A percentile compares a stretch with the other conserved stretches of the same genome.
phyloP scores from a whole-genome alignment of 805 yeast species.

The Candida patagonica region DNA sequence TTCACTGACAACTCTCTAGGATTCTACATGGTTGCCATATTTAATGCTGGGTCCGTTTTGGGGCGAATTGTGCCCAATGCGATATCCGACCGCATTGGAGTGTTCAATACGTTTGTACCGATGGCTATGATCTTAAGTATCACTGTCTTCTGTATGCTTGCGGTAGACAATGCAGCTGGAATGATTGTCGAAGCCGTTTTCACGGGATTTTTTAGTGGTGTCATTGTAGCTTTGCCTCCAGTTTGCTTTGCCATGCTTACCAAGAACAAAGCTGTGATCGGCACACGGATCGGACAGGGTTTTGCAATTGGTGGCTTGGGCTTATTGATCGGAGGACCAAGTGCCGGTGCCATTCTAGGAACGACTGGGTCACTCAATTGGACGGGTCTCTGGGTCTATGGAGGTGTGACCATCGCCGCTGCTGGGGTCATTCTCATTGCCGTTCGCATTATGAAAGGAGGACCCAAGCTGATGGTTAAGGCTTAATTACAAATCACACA shows the following conservation, averaged over 20 bases:
- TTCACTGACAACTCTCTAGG: slow-evolving; percentile 14
- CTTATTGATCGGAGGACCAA: slow-evolving; percentile 23
- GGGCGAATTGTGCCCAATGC: slow-evolving; percentile 45
- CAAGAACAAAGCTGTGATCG: slow-evolving; percentile 34
- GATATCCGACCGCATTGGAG: slow-evolving; percentile 40
- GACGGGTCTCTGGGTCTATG: no score
- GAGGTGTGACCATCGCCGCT: no score
- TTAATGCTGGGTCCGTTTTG: slow-evolving; percentile 33
- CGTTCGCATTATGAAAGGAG: no score
- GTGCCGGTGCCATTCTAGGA: slow-evolving; percentile 25
- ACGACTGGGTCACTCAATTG: no score
- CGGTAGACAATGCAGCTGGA: slow-evolving; percentile 24
- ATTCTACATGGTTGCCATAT: slow-evolving; percentile 26
- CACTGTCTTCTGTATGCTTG: slow-evolving; percentile 30
- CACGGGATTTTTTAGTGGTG: slow-evolving; percentile 27
- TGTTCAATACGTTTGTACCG: slow-evolving; percentile 33
- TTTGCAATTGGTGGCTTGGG: slow-evolving; percentile 50
- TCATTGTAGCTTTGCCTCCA: slow-evolving; percentile 26
- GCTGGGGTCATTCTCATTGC: no score
- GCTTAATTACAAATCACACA: no score
- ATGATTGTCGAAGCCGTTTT: slow-evolving; percentile 24
- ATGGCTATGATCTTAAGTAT: slow-evolving; percentile 24
- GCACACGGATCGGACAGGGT: slow-evolving; percentile 51
- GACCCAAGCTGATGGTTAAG: no score
- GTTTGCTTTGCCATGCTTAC: slow-evolving; percentile 25